Evolutionary conservation across 129 eudicot genomes (phyloP).

Genomic region (Escallonia herrerae): DNA sequence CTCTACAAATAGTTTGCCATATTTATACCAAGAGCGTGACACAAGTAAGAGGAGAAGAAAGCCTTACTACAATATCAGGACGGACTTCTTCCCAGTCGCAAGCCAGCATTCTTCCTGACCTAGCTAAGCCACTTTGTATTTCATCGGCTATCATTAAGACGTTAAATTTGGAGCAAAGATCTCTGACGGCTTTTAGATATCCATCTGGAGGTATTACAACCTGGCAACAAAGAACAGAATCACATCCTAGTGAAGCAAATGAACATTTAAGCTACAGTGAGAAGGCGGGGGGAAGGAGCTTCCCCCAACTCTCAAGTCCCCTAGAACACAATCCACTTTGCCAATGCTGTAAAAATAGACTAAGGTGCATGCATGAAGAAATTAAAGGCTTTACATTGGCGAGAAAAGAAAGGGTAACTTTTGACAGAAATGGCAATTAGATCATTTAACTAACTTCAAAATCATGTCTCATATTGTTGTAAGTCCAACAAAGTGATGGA

Average conservation of each 20-base stretch:
- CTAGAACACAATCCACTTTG: background rate
- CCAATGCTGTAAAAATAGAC: too few species aligned
- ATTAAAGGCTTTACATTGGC: too few species aligned
- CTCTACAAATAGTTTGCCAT: too few species aligned
- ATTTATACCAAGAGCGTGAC: too few species aligned
- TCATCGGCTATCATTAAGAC: constrained; percentile 97
- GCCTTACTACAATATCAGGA: constrained; percentile 87
- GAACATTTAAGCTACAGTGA: background rate
- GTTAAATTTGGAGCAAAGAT: constrained; percentile 81
- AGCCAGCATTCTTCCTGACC: constrained; percentile 93
- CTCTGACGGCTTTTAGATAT: constrained; percentile 77
- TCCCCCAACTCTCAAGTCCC: background rate
- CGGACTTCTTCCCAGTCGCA: constrained; percentile 98
- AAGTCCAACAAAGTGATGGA: too few species aligned
- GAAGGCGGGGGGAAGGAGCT: background rate
- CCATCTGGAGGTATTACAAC: constrained; percentile 94
- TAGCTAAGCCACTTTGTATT: constrained; percentile 92
- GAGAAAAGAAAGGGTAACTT: too few species aligned
- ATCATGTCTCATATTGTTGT: too few species aligned
- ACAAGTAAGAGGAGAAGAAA: background rate
- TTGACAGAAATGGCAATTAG: too few species aligned
- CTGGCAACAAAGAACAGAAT: constrained; percentile 33
- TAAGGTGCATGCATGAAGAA: too few species aligned
- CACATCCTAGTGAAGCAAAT: background rate
- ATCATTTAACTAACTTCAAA: too few species aligned